Evolutionary conservation across 345 rosid species (phyloP), one percentile per base, ranked within the genome.

Genomic region (Hypericum perforatum): DNA sequence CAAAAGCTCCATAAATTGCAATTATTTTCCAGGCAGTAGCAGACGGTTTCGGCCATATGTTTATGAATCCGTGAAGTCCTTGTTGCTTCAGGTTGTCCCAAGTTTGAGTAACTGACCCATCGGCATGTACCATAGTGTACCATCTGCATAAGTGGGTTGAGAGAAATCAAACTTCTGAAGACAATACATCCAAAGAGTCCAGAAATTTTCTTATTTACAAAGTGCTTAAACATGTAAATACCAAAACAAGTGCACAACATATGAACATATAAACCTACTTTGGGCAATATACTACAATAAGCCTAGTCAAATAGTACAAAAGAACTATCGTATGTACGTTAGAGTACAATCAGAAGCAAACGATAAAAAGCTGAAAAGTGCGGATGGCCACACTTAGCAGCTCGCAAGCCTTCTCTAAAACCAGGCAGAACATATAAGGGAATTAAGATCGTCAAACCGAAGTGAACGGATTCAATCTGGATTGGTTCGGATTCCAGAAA

Each of bases 51-150:
- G 98, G 98, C 91, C 97, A 92, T 62, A 92, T 75, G 62, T 63
- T 55, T 42, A 82, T n/a, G 39, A 85, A 74, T 22, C 94, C 95
- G 49, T 76, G 79, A 58, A 84, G 52, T 36, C 97, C 95, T 60
- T 76, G 63, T 54, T 78, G 76, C 70, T 57, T 66, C 64, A 85
- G 68, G 59, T 68, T 85, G 54, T 74, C 57, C 64, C 58, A 73
- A 6, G 95, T 80, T 64, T 78, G 71, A 29, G 39, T 5, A 45
- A 85, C 62, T 16, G 98, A 85, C 41, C 97, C 98, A 65, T 89
- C 91, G 39, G 91, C 86, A 74, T 88, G 89, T 7, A 85, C 97
- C 95, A 89, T 80, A 0, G 97, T 80, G 56, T 85, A 88, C 98
- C 98, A 92, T 78, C 98, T 92, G 75, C 64, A 70, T 5, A 38